Evolutionary conservation across 2,329 filamentous ascomycete species (phyloP), one percentile per base, ranked within the genome.

Genomic region (Ophiocordyceps polyrhachis-furcata): DNA sequence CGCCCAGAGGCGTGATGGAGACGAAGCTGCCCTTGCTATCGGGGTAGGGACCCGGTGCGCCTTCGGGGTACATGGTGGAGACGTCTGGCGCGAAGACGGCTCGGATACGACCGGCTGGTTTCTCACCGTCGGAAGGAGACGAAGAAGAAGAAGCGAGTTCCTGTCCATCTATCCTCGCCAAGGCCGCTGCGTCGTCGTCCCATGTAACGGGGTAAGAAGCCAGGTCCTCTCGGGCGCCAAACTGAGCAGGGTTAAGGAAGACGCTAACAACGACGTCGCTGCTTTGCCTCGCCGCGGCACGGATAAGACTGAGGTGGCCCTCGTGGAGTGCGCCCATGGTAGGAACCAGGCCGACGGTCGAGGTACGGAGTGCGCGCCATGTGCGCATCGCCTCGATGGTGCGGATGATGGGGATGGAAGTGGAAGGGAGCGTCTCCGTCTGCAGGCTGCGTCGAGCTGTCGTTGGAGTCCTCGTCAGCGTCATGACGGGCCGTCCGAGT

Each of bases 241-340:
- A 98, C 62, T 98, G 91, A 1, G 91, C 91, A 4, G 91, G 91
- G 62, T 98, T 98, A 56, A 98, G 83, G 61, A 89, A 98, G 53
- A 96, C 81, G 58, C 82, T 87, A 46, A 98, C 83, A 49, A 95
- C 79, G 46, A 96, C 83, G 53, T 87, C 75, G 51, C 83, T 81
- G 64, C 87, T 91, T 55, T 93, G 85, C 42, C 71, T 68, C 1
- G 88, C 88, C 3, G 91, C 91, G 53, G 79, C 74, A 47, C 85
- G 82, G 55, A 94, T 82, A 20, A 98, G 73, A 4, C 83, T 83
- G 44, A 94, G 64, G 63, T 98, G 91, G 38, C 91, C 91, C 45
- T 79, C 74, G 62, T 98, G 91, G n/a, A 98, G 73, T 43, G 91
- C 91, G 49, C 91, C 91, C 91, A 98, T 96, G 29, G 91, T 98